Percentiles rank a stretch among this genome's conserved stretches.
Conservation (phyloP, 2,329 filamentous ascomycete genomes). For the Fusarium tricinctum region DNA sequence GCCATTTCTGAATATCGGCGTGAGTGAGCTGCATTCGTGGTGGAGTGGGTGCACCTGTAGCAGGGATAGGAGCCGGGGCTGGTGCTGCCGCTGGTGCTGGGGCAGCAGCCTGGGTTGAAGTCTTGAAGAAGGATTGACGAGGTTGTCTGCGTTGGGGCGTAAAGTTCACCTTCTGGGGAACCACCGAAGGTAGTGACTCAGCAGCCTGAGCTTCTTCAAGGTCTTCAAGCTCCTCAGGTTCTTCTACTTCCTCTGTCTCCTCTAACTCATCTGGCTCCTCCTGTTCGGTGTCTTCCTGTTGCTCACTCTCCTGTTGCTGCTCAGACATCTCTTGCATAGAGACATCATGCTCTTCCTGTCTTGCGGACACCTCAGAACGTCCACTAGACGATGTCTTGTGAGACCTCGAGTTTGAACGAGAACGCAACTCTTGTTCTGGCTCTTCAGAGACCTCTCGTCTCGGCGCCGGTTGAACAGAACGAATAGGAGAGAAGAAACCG, state of each 20-base stretch:
- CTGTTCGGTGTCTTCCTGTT: conserved; percentile 20
- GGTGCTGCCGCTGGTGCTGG: neutral
- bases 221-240: conserved; percentile 50
- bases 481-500: conserved; percentile 56
- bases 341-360: conserved; percentile 19
- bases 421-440: conserved; percentile 51
- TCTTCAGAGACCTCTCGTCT: conserved; percentile 20
- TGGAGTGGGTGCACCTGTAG: conserved; percentile 50
- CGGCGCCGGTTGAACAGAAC: conserved; percentile 14
- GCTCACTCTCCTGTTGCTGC: conserved; percentile 13
- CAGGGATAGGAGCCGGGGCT: conserved; percentile 40
- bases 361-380: conserved; percentile 1
- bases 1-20: conserved; percentile 60
- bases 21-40: conserved; percentile 59
- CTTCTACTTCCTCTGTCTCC: conserved; percentile 54
- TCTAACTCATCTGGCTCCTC: conserved; percentile 49
- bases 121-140: conserved; percentile 57
- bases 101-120: conserved; percentile 41
- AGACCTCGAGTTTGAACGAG: conserved; percentile 50
- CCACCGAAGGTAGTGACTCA: conserved; percentile 53
- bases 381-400: conserved; percentile 55
- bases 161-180: conserved; percentile 65
- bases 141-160: conserved; percentile 59
- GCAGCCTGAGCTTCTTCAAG: conserved; percentile 49
- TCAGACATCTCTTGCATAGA: conserved; percentile 10